Evolutionary conservation across 148 eudicot genomes (phyloP).

Genomic region (Rhododendron ovatum): DNA sequence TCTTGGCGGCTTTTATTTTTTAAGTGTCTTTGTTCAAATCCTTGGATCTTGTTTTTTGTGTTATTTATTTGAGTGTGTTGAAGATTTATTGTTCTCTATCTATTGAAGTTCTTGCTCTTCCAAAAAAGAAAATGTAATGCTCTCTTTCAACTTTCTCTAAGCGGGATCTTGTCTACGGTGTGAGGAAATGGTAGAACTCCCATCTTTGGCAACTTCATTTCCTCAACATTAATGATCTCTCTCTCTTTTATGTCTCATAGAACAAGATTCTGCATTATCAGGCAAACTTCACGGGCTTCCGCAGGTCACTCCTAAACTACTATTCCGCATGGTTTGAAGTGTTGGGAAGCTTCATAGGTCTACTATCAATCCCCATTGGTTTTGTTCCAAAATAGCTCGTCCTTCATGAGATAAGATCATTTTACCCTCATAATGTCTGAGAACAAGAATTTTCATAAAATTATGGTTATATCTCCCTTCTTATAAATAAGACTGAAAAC

Average conservation of each 20-base stretch:
- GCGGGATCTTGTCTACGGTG: neutral
- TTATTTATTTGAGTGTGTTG: neutral
- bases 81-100: too few species aligned
- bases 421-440: neutral
- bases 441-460: neutral
- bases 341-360: neutral
- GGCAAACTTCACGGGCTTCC: neutral
- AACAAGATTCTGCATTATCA: neutral
- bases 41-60: neutral
- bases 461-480: neutral
- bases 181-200: neutral
- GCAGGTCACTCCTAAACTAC: neutral
- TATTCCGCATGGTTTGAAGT: neutral
- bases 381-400: too few species aligned
- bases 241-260: neutral
- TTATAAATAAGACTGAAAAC: neutral
- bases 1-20: too few species aligned
- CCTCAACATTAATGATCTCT: neutral
- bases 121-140: too few species aligned
- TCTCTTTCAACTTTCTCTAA: too few species aligned
- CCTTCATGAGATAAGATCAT: neutral
- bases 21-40: neutral
- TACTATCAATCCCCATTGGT: neutral
- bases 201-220: neutral
- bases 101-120: too few species aligned